Conservation (phyloP, 176 grass and related monocot genomes). For the Oryza punctata region DNA sequence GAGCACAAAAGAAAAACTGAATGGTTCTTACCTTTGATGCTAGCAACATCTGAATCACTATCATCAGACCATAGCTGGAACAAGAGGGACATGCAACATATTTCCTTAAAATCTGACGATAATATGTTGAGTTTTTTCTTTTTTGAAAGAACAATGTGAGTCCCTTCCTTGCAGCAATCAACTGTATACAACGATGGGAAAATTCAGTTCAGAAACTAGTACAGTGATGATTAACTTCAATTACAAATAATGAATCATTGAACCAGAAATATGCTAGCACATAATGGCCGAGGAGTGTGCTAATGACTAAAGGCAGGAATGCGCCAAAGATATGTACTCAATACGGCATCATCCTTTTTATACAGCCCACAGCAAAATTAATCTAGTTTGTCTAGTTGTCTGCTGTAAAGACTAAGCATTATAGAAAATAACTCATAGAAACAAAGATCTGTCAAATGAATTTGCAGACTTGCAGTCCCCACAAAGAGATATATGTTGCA, state of each 20-base stretch:
- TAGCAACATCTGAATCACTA: conserved; percentile 50
- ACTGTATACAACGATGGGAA: conserved; percentile 48
- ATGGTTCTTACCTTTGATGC: conserved; percentile 64
- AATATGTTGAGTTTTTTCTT: conserved; percentile 70
- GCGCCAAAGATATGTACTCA: conserved; percentile 1
- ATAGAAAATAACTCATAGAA: background rate
- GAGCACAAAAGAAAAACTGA: conserved; percentile 20
- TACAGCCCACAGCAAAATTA: conserved; percentile 18
- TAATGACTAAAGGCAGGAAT: background rate
- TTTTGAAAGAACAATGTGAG: conserved; percentile 73
- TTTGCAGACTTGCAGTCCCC: background rate
- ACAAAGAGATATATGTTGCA: background rate
- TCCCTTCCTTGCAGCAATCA: conserved; percentile 69
- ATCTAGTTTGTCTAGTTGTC: background rate
- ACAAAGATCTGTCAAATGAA: background rate
- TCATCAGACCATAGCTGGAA: conserved; percentile 67
- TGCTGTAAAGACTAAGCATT: background rate
- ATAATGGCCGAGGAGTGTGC: background rate
- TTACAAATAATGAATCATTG: background rate
- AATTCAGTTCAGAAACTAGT: conserved; percentile 39
- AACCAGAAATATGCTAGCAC: conserved; percentile 6
- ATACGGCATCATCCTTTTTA: background rate
- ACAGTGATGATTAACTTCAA: conserved; percentile 37
- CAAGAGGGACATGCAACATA: conserved; percentile 66
- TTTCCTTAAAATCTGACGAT: conserved; percentile 71